Evolutionary conservation across 2,329 filamentous ascomycete species (phyloP), one percentile per base, ranked within the genome.

Genomic region (Thermothelomyces thermophilus): DNA sequence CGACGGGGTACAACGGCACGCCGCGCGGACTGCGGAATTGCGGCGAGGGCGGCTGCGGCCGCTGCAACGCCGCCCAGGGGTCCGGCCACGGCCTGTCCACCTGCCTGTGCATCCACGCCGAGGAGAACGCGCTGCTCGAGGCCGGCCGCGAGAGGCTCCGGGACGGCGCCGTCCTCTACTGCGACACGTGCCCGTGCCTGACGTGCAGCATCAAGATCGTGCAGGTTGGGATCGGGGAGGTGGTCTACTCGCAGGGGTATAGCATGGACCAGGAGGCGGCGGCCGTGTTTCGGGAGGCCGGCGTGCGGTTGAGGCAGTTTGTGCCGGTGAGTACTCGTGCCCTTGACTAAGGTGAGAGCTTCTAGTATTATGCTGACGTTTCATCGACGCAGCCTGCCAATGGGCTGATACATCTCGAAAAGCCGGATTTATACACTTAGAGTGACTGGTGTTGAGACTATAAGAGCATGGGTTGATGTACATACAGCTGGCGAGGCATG

Each of bases 131-230:
- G 1, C 75, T 98, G 51, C 75, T 98, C 9, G 93, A 98, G 72
- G 93, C 93, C 17, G 93, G 93, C 0, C 76, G 93, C 60, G 93
- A 97, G 68, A 77, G 93, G 51, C 89, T 98, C 58, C 76, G 88
- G 17, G 85, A 88, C 48, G 87, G 84, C 4, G 81, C 87, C 33
- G 86, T 89, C 43, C 72, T 98, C 22, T 98, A 96, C 70, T 96
- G 90, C 68, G 88, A 96, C 65, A 96, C 90, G 58, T 98, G 93
- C 68, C 93, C 93, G 3, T 98, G 93, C 66, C 73, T 98, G 66
- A 98, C 93, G 2, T 98, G 93, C 69, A 95, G 89, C 62, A 95
- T 98, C 73, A 98, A 98, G 73, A 97, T 98, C 63, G 87, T 89
- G 19, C 93, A 98, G 71, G 89, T 97, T 7, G 93, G 93, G 16